Evolutionary conservation across 2,329 filamentous ascomycete genomes (phyloP).

Genomic region (Fusarium nematophilum): DNA sequence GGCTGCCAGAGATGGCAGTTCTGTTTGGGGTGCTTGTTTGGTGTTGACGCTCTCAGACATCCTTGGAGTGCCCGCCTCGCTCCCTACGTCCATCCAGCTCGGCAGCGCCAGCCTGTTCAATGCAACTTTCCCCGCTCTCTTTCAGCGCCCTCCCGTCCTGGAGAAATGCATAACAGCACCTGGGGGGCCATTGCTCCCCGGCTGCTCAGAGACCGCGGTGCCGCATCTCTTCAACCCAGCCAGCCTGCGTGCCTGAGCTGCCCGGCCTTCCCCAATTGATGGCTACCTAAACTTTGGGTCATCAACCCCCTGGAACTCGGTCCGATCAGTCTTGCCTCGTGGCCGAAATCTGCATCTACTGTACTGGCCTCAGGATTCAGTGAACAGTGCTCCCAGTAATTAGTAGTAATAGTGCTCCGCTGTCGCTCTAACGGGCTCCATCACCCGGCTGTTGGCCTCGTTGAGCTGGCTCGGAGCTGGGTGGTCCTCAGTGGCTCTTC

Average conservation of each 20-base stretch:
- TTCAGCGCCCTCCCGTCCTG: constrained; percentile 4
- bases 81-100: constrained; percentile 10
- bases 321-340: not conserved
- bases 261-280: not conserved
- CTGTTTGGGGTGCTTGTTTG: constrained; percentile 1
- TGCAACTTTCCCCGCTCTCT: constrained; percentile 41
- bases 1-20: not conserved
- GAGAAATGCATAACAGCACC: constrained; percentile 10
- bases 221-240: too few species aligned
- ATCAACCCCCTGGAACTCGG: not conserved
- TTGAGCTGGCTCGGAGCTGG: constrained; percentile 2
- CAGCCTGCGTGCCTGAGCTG: not conserved
- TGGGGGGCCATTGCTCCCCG: not conserved
- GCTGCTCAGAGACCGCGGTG: not conserved
- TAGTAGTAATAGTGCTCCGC: not conserved
- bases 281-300: not conserved
- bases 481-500: constrained; percentile 11
- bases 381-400: constrained; percentile 17
- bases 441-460: constrained; percentile 8
- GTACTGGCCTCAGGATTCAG: constrained; percentile 14
- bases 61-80: not conserved
- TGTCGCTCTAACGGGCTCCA: not conserved
- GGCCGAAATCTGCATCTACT: not conserved
- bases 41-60: constrained; percentile 14
- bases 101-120: constrained; percentile 19